Evolutionary conservation across 179 eudicot genomes (phyloP).

Genomic region (Corrigiola litoralis): DNA sequence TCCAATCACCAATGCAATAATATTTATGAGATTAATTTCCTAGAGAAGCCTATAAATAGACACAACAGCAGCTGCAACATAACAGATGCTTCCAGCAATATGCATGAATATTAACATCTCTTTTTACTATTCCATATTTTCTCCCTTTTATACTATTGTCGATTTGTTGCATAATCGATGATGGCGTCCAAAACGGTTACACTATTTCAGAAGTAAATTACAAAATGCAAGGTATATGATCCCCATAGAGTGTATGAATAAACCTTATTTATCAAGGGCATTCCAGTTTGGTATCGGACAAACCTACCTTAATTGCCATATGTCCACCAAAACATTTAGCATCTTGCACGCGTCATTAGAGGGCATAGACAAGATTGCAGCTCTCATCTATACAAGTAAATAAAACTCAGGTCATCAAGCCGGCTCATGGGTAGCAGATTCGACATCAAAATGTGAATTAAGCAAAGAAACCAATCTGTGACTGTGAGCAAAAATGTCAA

Average conservation of each 20-base stretch:
- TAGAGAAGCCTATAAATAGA: not conserved
- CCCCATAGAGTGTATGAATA: too few species aligned
- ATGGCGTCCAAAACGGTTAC: too few species aligned
- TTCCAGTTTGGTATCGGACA: not conserved
- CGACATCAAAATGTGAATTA: not conserved
- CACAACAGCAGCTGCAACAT: too few species aligned
- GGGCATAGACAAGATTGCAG: slow-evolving; percentile 49
- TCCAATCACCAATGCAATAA: not conserved
- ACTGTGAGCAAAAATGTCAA: slow-evolving; percentile 16
- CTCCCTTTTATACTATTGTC: too few species aligned
- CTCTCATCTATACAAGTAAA: slow-evolving; percentile 53
- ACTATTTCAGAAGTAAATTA: too few species aligned
- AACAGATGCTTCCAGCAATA: too few species aligned
- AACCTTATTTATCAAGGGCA: too few species aligned
- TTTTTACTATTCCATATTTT: too few species aligned
- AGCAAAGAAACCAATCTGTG: not conserved
- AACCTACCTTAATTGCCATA: slow-evolving; percentile 78
- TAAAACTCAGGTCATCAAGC: not conserved
- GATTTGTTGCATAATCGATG: too few species aligned
- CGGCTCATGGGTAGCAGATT: not conserved
- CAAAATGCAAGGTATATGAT: too few species aligned
- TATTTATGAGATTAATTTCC: not conserved
- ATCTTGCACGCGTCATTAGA: slow-evolving; percentile 51
- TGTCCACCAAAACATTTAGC: slow-evolving; percentile 49
- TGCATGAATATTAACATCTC: too few species aligned